Conservation (phyloP, 1,139 yeast species). For the Candida dubliniensis region DNA sequence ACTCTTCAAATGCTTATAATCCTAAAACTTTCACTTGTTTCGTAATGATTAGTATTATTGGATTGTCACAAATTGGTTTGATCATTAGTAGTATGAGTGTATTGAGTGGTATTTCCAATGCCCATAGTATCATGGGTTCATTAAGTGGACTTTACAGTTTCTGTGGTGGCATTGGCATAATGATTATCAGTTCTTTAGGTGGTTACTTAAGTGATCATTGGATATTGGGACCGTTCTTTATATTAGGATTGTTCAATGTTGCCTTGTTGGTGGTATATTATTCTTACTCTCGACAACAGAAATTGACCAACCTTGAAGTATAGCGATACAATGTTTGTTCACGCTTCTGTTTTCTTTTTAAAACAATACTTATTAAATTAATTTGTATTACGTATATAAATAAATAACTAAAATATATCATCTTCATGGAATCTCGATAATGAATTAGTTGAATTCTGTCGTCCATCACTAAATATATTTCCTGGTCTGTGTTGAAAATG, state of each 20-base stretch:
- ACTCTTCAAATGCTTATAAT: constrained; percentile 22
- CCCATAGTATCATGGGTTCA: constrained; percentile 50
- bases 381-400: neutral
- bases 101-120: constrained; percentile 30
- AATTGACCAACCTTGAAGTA: neutral
- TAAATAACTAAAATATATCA: neutral
- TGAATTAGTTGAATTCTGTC: constrained; percentile 13
- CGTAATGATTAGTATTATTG: constrained; percentile 33
- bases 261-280: constrained; percentile 4
- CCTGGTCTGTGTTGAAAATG: neutral
- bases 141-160: constrained; percentile 68
- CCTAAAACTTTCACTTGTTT: constrained; percentile 38
- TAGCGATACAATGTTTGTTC: no score
- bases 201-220: constrained; percentile 60
- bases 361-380: neutral
- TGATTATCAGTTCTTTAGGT: constrained; percentile 59
- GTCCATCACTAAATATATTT: constrained; percentile 11
- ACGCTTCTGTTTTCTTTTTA: no score
- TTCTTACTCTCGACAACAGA: neutral
- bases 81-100: constrained; percentile 52
- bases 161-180: constrained; percentile 69
- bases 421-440: constrained; percentile 16
- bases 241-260: constrained; percentile 48
- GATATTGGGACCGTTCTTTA: constrained; percentile 59
- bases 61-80: constrained; percentile 55